Percentiles rank a stretch among this genome's conserved stretches.
These are phyloP conservation scores for Coprinopsis marcescibilis DNA, from an alignment of 768 basidiomycete genomes.

Conservation along the genomic window DNA sequence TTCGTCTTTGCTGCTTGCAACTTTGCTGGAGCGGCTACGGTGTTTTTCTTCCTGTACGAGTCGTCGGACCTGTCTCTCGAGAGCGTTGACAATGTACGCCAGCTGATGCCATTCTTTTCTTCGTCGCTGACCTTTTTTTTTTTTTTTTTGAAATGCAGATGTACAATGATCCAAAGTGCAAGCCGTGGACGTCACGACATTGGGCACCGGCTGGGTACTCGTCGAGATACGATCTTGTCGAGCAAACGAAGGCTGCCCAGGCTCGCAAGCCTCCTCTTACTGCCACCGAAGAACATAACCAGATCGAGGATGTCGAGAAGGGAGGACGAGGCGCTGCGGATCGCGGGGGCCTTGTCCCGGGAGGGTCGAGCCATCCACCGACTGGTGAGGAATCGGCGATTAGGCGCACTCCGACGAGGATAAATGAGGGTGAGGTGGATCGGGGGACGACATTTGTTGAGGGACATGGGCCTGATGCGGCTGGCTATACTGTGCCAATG, in stretches of 20 bases:
- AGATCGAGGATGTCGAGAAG: conserved; percentile 13
- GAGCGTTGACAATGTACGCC: conserved; percentile 48
- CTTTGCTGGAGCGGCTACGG: conserved; percentile 50
- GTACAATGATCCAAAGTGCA: conserved; percentile 59
- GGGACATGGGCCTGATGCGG: background rate
- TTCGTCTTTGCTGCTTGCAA: conserved; percentile 71
- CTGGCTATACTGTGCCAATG: background rate
- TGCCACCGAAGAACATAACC: conserved; percentile 18
- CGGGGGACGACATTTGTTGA: background rate
- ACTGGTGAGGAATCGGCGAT: background rate
- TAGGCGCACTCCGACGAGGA: background rate
- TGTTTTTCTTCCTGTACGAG: conserved; percentile 75
- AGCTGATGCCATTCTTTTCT: conserved; percentile 1
- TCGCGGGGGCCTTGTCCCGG: background rate
- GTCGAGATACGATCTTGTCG: conserved; percentile 39
- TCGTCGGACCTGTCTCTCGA: conserved; percentile 63
- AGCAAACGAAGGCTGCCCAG: conserved; percentile 37
- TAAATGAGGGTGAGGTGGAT: background rate
- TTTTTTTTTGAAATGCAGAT: conserved; percentile 29
- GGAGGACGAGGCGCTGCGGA: background rate
- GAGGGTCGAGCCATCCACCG: background rate
- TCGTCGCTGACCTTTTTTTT: background rate
- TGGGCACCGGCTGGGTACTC: conserved; percentile 59
- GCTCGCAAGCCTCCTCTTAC: conserved; percentile 20
- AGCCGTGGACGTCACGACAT: conserved; percentile 56